A percentile compares a stretch with the other conserved stretches of the same genome.
phyloP scores from a whole-genome alignment of 2,329 filamentous ascomycete species.

The Aspergillus sp. region DNA sequence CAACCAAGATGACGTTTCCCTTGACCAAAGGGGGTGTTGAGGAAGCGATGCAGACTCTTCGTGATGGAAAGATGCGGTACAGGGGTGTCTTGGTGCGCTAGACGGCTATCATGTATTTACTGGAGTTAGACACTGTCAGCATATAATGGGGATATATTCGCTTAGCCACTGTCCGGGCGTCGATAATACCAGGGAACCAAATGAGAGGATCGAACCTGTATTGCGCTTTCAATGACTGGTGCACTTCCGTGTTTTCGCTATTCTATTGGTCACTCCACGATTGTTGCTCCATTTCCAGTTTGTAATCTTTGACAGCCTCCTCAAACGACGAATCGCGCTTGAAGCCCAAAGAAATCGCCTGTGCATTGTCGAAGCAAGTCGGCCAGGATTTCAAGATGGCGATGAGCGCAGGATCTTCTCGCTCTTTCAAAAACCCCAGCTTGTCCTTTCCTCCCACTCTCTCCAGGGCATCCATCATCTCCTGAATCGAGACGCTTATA shows the following conservation, averaged over 20 bases:
- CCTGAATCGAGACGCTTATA: constrained; percentile 42
- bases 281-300: constrained; percentile 23
- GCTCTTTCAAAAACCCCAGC: constrained; percentile 42
- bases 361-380: constrained; percentile 44
- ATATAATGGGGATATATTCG: too few species aligned
- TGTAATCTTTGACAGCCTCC: constrained; percentile 47
- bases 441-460: constrained; percentile 47
- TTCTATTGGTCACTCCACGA: constrained; percentile 1
- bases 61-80: constrained; percentile 40
- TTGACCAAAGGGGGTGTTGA: constrained; percentile 34
- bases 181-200: too few species aligned
- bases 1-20: constrained; percentile 55
- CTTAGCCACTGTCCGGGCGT: too few species aligned
- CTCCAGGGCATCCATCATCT: constrained; percentile 48
- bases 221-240: too few species aligned
- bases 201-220: too few species aligned
- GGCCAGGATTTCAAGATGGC: constrained; percentile 50
- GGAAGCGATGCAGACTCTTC: constrained; percentile 36
- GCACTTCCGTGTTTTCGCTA: too few species aligned
- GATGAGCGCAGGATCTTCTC: constrained; percentile 42
- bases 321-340: constrained; percentile 45
- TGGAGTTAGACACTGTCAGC: too few species aligned
- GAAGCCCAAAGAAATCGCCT: constrained; percentile 44
- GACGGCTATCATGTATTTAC: too few species aligned
- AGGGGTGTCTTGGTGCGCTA: constrained; percentile 40